These are phyloP conservation scores for Candida easanensis DNA, from an alignment of 805 yeast genomes.

Conservation along the genomic window DNA sequence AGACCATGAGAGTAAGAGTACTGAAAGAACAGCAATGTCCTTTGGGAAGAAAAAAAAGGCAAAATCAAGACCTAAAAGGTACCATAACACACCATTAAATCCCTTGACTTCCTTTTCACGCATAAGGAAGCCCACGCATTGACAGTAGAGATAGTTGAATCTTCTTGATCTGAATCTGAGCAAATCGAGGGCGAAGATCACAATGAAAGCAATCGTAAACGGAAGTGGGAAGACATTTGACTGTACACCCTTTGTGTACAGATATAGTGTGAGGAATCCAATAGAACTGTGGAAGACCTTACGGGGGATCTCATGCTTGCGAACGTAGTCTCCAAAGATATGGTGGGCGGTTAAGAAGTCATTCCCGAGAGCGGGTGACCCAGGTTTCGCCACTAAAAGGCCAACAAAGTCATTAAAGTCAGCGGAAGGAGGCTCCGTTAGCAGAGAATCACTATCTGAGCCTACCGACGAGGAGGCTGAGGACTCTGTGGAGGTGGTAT, in stretches of 20 bases:
- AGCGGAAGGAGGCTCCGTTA: conserved; percentile 3
- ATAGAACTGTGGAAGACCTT: conserved; percentile 86
- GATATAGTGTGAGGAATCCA: conserved; percentile 74
- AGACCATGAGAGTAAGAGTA: conserved; percentile 88
- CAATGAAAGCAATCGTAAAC: conserved; percentile 50
- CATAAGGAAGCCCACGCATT: conserved; percentile 74
- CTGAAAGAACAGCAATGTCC: conserved; percentile 76
- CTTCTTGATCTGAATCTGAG: conserved; percentile 58
- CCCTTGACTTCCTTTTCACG: conserved; percentile 73
- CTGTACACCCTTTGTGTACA: conserved; percentile 63
- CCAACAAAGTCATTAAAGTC: conserved; percentile 16
- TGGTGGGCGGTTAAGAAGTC: conserved; percentile 37
- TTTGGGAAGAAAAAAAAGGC: conserved; percentile 72
- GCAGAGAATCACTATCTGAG: conserved; percentile 9
- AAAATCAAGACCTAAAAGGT: conserved; percentile 70
- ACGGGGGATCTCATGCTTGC: conserved; percentile 86
- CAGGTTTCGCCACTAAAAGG: conserved; percentile 4
- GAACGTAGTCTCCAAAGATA: conserved; percentile 50
- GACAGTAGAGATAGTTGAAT: conserved; percentile 68
- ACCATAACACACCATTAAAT: conserved; percentile 87
- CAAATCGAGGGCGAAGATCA: conserved; percentile 61
- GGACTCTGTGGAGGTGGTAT: conserved; percentile 7
- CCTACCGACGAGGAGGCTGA: conserved; percentile 11
- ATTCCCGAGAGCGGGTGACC: conserved; percentile 16
- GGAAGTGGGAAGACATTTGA: conserved; percentile 58